phyloP scores from a whole-genome alignment of 805 yeast species.

The Cyberlindnera americana region DNA sequence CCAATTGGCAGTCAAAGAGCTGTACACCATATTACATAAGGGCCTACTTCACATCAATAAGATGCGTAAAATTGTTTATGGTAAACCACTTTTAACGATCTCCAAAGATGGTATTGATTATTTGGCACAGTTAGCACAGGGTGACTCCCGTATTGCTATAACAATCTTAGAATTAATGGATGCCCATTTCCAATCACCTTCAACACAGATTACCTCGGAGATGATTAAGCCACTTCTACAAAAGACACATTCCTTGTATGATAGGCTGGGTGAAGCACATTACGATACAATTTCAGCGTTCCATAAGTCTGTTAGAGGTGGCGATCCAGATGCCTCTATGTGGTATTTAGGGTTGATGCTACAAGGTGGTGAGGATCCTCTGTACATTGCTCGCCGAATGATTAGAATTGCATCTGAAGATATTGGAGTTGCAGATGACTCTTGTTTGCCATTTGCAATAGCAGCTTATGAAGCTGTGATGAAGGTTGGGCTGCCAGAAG shows the following conservation, averaged over 20 bases:
- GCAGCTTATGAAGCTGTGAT: conserved; percentile 84
- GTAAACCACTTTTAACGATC: conserved; percentile 49
- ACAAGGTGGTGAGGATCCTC: conserved; percentile 90
- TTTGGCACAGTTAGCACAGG: conserved; percentile 71
- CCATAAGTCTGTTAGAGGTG: conserved; percentile 89
- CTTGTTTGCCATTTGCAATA: conserved; percentile 81
- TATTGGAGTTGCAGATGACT: conserved; percentile 79
- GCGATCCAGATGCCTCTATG: conserved; percentile 84
- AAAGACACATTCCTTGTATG: conserved; percentile 65
- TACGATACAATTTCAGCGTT: conserved; percentile 95
- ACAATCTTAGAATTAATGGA: conserved; percentile 74
- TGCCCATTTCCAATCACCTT: conserved; percentile 37
- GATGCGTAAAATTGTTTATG: conserved; percentile 50
- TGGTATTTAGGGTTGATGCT: conserved; percentile 87
- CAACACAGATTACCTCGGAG: conserved; percentile 10
- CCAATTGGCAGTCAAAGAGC: conserved; percentile 46
- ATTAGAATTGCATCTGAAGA: conserved; percentile 95
- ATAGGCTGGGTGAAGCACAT: conserved; percentile 85
- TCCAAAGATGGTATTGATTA: conserved; percentile 58
- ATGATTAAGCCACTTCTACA: conserved; percentile 39
- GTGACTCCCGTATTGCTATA: conserved; percentile 84
- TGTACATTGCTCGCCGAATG: conserved; percentile 87
- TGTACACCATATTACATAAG: conserved; percentile 47
- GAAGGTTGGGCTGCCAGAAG: conserved; percentile 93
- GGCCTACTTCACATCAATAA: conserved; percentile 60